phyloP scores from a whole-genome alignment of 768 basidiomycete species.

The Rubroboletus pulcherrimus region DNA sequence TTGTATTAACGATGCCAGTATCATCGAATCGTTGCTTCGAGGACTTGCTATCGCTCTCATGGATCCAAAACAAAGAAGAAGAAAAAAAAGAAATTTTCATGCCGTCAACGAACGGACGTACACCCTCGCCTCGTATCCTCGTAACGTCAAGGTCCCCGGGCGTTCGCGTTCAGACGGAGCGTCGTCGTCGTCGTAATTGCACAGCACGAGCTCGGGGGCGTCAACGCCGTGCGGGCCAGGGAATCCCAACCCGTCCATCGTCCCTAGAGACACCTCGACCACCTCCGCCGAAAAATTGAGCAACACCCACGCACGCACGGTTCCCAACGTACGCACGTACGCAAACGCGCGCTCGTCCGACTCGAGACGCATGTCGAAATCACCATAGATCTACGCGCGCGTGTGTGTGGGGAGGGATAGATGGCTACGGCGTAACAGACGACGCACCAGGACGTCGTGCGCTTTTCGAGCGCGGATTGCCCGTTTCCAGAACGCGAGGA shows the following conservation, averaged over 20 bases:
- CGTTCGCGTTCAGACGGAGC: too few species aligned
- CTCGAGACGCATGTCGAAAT: conserved; percentile 48
- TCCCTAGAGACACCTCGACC: conserved; percentile 12
- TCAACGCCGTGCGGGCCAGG: background rate
- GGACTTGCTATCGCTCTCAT: too few species aligned
- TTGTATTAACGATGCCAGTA: too few species aligned
- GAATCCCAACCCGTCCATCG: background rate
- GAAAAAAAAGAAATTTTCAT: too few species aligned
- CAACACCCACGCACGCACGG: conserved; percentile 35
- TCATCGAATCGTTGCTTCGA: too few species aligned
- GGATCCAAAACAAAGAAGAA: too few species aligned
- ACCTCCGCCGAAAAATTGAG: conserved; percentile 43
- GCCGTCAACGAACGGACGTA: background rate
- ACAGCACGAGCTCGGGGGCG: conserved; percentile 14
- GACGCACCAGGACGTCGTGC: conserved; percentile 49
- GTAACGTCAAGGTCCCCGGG: conserved; percentile 9
- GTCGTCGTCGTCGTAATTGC: conserved; percentile 30
- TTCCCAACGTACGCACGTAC: conserved; percentile 42
- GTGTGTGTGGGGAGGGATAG: background rate
- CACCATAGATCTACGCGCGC: conserved; percentile 51
- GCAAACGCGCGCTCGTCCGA: conserved; percentile 51
- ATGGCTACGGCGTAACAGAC: too few species aligned
- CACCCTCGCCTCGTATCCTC: conserved; percentile 31
- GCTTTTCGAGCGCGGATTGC: conserved; percentile 52
- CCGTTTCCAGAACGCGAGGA: conserved; percentile 57